phyloP scores from a whole-genome alignment of 108 stramenopile species.

The Conticribra weissflogii region DNA sequence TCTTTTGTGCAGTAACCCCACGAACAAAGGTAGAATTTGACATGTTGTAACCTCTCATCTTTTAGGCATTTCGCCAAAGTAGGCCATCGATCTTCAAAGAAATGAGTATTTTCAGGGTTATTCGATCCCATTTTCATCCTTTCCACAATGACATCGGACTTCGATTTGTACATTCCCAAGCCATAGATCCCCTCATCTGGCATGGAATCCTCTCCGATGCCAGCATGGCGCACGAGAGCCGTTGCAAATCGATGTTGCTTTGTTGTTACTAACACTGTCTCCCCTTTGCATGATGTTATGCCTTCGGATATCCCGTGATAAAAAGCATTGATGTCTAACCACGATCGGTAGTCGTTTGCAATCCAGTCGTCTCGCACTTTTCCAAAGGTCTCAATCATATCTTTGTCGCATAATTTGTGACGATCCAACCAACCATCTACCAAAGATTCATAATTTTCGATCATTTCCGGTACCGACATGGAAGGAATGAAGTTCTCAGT shows the following conservation, averaged over 20 bases:
- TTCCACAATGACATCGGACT: constrained; percentile 45
- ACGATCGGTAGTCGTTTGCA: constrained; percentile 29
- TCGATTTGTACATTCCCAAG: constrained; percentile 46
- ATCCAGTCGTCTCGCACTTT: constrained; percentile 48
- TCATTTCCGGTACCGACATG: constrained; percentile 37
- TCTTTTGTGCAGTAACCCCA: constrained; percentile 46
- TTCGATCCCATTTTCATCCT: constrained; percentile 16
- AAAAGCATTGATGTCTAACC: constrained; percentile 47
- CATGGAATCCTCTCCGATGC: constrained; percentile 20
- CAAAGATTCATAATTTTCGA: constrained; percentile 32
- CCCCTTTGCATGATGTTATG: constrained; percentile 31
- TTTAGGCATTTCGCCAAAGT: constrained; percentile 40
- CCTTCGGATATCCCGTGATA: constrained; percentile 32
- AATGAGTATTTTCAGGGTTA: constrained; percentile 27
- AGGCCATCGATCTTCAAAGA: constrained; percentile 50
- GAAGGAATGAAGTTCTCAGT: constrained; percentile 17
- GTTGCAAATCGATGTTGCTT: constrained; percentile 51
- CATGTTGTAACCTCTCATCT: constrained; percentile 38
- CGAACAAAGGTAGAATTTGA: constrained; percentile 43
- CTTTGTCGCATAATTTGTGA: constrained; percentile 24
- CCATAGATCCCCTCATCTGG: constrained; percentile 45
- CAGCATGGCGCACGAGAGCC: constrained; percentile 38
- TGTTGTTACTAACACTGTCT: constrained; percentile 40
- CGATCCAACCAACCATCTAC: constrained; percentile 25
- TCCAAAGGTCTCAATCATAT: constrained; percentile 49